A percentile compares a stretch with the other conserved stretches of the same genome.
phyloP scores from a whole-genome alignment of 495 filamentous ascomycete genomes.

The Aspergillus mulundensis region DNA sequence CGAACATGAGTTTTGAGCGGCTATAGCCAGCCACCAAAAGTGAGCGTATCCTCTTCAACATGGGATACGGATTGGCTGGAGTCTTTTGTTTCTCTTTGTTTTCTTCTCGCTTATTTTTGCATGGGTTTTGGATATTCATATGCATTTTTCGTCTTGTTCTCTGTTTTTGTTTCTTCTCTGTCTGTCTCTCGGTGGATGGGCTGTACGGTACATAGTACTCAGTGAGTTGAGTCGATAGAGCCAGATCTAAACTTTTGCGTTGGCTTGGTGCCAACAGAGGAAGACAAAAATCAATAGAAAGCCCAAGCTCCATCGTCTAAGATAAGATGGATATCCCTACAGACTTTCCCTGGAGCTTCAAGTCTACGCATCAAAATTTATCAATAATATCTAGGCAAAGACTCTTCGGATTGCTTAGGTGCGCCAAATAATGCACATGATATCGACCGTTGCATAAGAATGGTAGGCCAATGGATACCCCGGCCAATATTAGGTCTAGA shows the following conservation, averaged over 20 bases:
- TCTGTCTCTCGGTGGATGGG: neutral
- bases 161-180: neutral
- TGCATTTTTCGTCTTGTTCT: slow-evolving; percentile 1
- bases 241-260: neutral
- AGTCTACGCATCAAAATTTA: neutral
- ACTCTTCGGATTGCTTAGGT: neutral
- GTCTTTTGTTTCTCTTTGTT: slow-evolving; percentile 14
- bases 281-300: neutral
- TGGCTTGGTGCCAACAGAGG: no score
- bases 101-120: slow-evolving; percentile 5
- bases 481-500: neutral
- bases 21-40: no score
- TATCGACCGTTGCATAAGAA: slow-evolving; percentile 1
- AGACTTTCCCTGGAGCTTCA: neutral
- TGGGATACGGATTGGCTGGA: slow-evolving; percentile 20
- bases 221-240: neutral
- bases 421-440: neutral
- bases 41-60: slow-evolving; percentile 30
- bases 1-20: slow-evolving; percentile 4
- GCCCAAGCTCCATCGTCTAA: neutral
- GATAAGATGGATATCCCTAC: neutral
- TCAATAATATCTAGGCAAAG: neutral
- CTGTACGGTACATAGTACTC: neutral
- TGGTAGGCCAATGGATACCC: neutral
- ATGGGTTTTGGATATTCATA: slow-evolving; percentile 13